phyloP scores from a whole-genome alignment of 352 stramenopile genomes.

The Globisporangium apiculatum region DNA sequence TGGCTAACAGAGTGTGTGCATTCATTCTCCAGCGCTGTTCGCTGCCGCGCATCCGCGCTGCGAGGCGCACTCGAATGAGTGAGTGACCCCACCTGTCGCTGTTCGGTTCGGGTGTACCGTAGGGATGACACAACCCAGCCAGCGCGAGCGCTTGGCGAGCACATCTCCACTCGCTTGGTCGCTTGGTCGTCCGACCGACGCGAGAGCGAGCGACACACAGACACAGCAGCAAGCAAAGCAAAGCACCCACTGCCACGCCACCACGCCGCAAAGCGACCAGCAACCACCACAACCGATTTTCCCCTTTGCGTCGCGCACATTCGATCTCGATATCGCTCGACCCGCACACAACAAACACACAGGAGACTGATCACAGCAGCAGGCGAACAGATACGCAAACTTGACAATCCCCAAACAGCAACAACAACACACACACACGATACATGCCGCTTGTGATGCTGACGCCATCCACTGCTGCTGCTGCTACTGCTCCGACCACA shows the following conservation, averaged over 20 bases:
- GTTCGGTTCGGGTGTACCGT: neutral
- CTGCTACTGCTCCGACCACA: neutral
- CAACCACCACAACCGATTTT: neutral
- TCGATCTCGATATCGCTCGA: neutral
- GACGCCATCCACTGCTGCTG: slow-evolving; percentile 3
- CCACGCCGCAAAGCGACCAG: neutral
- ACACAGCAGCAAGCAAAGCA: neutral
- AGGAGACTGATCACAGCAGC: neutral
- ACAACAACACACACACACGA: neutral
- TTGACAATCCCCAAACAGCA: neutral
- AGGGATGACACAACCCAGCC: slow-evolving; percentile 2
- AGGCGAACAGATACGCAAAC: neutral
- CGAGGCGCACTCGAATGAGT: neutral
- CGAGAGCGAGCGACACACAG: neutral
- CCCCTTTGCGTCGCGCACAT: slow-evolving; percentile 1
- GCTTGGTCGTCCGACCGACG: neutral
- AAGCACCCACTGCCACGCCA: neutral
- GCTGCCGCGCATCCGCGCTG: too few relatives aligned
- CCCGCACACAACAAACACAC: slow-evolving; percentile 1
- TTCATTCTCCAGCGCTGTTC: too few relatives aligned
- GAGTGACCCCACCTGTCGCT: neutral
- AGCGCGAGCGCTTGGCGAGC: neutral
- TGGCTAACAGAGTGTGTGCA: neutral
- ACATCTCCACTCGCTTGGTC: neutral
- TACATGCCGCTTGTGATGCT: slow-evolving; percentile 9